Evolutionary conservation across 108 stramenopile genomes (phyloP), one percentile per base, ranked within the genome.

Genomic region (Skeletonema marinoi): DNA sequence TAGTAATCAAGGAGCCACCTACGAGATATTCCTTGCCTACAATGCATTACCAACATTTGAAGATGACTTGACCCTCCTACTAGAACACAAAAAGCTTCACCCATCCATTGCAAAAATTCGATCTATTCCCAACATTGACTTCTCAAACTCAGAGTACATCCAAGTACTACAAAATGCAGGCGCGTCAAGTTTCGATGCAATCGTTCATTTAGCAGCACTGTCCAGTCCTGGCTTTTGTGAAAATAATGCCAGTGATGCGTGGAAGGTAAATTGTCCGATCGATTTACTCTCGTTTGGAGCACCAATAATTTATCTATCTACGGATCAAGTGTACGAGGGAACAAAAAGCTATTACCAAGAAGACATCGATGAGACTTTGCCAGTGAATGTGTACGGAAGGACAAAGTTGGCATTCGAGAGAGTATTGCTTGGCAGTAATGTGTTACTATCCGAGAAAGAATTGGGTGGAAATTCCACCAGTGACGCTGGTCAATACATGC

Each of bases 271-370:
- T 75, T 75, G 73, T 42, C 93, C 93, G 1, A 35, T 68, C 16
- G 39, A 60, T 4, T 85, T 94, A 51, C 74, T 92, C 25, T 44
- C 61, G 30, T 33, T 59, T 16, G 32, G 41, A 21, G 51, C 83
- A 30, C 66, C 78, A 0, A 54, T 80, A n/a, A 78, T 92, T 64
- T 91, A 87, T n/a, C 59, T 92, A 30, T 94, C 93, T 4, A 94
- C 91, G 17, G 93, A 94, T 84, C 93, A 94, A 80, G 93, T 92
- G 2, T 94, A 91, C 63, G 77, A 88, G 63, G 93, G 93, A 14
- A 82, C 59, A 2, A 76, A 89, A 33, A 36, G 32, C 11, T 73
- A 66, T 70, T 88, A 88, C 60, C 14, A 71, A 9, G 89, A 89
- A 68, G 80, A 82, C 30, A 63, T 13, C 2, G 80, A 83, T 41